Percentiles rank a stretch among this genome's conserved stretches.
Evolutionary conservation across 441 rosid species (phyloP).

Genomic region (Breynia disticha): DNA sequence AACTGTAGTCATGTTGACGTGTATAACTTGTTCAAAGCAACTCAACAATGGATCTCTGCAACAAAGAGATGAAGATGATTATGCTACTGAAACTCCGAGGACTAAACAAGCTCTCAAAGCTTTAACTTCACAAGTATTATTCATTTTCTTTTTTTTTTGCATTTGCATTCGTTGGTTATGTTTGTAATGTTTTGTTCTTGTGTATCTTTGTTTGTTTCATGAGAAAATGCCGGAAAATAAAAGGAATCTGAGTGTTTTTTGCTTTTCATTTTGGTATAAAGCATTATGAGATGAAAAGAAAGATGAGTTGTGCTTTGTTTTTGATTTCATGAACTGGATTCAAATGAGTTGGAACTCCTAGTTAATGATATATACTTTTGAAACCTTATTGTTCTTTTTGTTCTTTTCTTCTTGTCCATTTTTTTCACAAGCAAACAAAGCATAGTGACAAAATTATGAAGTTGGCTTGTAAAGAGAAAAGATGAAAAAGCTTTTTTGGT

Average conservation of each 20-base stretch:
- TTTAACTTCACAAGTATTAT: conserved; percentile 60
- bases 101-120: conserved; percentile 58
- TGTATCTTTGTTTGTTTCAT: conserved; percentile 13
- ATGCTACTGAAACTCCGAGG: conserved; percentile 49
- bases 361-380: conserved; percentile 1
- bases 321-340: conserved; percentile 1
- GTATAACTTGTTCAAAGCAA: conserved; percentile 74
- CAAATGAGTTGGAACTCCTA: background rate
- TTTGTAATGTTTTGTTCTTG: background rate
- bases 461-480: background rate
- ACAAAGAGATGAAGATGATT: conserved; percentile 26
- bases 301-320: background rate
- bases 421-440: conserved; percentile 12
- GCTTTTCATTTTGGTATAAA: conserved; percentile 4
- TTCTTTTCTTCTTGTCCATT: conserved; percentile 10
- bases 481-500: background rate
- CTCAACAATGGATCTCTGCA: conserved; percentile 12
- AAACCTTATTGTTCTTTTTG: conserved; percentile 1
- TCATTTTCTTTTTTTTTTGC: background rate
- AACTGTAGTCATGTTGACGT: conserved; percentile 51
- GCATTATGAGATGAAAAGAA: background rate
- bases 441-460: background rate
- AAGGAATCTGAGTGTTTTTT: conserved; percentile 5
- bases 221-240: conserved; percentile 10
- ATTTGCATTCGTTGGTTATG: background rate